Base-by-base conservation (phyloP, 23 red algal species). In the Gracilaria caudata region DNA sequence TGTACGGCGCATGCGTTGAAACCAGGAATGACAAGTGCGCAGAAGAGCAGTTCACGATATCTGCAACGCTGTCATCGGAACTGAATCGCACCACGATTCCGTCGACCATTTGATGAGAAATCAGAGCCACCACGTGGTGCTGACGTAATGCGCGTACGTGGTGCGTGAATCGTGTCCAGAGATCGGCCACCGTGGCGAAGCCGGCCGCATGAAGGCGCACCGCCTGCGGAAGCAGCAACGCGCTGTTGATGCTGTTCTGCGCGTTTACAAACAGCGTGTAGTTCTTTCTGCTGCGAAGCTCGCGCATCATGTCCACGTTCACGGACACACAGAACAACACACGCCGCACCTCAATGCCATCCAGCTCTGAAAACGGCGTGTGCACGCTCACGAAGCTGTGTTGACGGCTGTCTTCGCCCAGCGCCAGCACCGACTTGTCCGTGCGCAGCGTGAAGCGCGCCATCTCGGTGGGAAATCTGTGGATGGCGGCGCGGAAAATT, bases 381-480 rank as follows among this genome's bases (percentile, higher is more conserved):
- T n/a, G 16, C n/a, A 49, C 43, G 39, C 9, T 35, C n/a, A 49
- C 13, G 34, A 24, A 49, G 1, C 33, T 43, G 43, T 41, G 40
- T 9, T 43, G 13, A 19, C 68, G 16, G 4, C 23, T 24, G 3
- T 73, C 0, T 29, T 49, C n/a, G n/a, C 39, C 40, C 19, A 73
- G 0, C 2, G 41, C 68, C 1, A 73, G 37, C 21, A 73, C 68
- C 1, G 68, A 41, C 34, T 73, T 73, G 5, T 73, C 43, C 4
- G 21, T 14, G 8, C 37, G 39, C 34, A 73, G 19, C 34, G 68
- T 73, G 68, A 45, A 73, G 6, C 68, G 68, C 24, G 39, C 68
- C 43, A 73, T 49, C 1, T 73, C 39, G 8, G 68, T 45, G 43
- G 68, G 68, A 6, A 45, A 49, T 49, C 68, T 73, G 68, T 16